Conservation (phyloP, 495 filamentous ascomycete species). For the Aspergillus homomorphus region DNA sequence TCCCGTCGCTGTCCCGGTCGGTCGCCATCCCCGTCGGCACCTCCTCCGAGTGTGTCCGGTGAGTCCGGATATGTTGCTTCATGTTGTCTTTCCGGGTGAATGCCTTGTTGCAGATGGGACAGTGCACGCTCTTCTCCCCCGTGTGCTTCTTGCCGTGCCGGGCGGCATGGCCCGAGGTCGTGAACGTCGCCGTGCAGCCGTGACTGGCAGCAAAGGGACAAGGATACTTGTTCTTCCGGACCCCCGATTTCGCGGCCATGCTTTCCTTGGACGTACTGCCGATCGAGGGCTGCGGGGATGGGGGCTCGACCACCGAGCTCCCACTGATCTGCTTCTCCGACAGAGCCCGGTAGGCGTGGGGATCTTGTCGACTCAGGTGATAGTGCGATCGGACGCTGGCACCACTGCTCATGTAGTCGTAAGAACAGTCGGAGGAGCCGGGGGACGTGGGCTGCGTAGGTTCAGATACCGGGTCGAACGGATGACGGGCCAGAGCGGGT, state of each 20-base stretch:
- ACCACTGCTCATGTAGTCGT: constrained; percentile 34
- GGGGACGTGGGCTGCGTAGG: constrained; percentile 30
- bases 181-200: constrained; percentile 79
- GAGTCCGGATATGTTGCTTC: constrained; percentile 94
- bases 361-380: constrained; percentile 19
- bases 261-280: constrained; percentile 20
- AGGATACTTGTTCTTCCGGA: constrained; percentile 53
- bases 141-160: constrained; percentile 96
- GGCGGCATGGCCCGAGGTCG: constrained; percentile 94
- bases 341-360: constrained; percentile 22
- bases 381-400: constrained; percentile 19
- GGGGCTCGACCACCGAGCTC: constrained; percentile 26
- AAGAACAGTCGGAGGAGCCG: constrained; percentile 41
- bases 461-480: constrained; percentile 31
- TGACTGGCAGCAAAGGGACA: constrained; percentile 60
- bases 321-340: constrained; percentile 28
- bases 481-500: constrained; percentile 26
- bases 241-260: constrained; percentile 16
- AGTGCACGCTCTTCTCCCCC: constrained; percentile 88
- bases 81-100: constrained; percentile 98
- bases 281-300: constrained; percentile 26
- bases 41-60: constrained; percentile 48
- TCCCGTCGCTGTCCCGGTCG: constrained; percentile 27
- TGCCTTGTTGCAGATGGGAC: constrained; percentile 86
- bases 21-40: constrained; percentile 25